Evolutionary conservation across 352 stramenopile species (phyloP).

Genomic region (Phytopythium helicoides): DNA sequence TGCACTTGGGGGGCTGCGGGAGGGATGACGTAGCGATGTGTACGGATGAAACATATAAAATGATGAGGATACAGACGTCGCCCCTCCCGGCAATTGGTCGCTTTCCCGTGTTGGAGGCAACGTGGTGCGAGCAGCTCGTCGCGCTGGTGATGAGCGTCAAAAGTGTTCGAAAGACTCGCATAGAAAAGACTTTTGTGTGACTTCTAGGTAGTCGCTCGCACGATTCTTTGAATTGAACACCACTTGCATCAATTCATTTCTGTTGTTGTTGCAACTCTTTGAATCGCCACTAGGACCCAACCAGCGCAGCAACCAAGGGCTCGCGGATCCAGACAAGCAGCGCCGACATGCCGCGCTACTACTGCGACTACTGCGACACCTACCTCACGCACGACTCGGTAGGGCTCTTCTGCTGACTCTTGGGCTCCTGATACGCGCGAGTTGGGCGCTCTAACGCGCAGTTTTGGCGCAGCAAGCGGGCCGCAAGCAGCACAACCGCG

Average conservation of each 20-base stretch:
- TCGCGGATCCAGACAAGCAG: too few relatives aligned
- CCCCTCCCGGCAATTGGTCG: constrained; percentile 6
- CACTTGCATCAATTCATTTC: too few relatives aligned
- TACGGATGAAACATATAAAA: too few relatives aligned
- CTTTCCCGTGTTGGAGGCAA: constrained; percentile 6
- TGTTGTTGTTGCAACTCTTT: too few relatives aligned
- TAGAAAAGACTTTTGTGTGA: too few relatives aligned
- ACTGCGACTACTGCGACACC: constrained; percentile 94
- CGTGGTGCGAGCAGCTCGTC: constrained; percentile 2
- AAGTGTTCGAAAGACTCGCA: too few relatives aligned
- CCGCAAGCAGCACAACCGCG: constrained; percentile 92
- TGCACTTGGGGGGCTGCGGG: background rate
- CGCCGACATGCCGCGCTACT: constrained; percentile 88
- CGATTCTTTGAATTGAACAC: too few relatives aligned
- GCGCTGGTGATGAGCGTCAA: background rate
- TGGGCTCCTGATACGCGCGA: too few relatives aligned
- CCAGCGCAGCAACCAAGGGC: too few relatives aligned
- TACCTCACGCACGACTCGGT: constrained; percentile 95
- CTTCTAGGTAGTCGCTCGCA: too few relatives aligned
- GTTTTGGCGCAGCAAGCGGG: constrained; percentile 86
- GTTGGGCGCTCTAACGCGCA: constrained; percentile 3
- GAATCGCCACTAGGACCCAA: too few relatives aligned
- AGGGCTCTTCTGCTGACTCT: background rate
- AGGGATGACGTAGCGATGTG: constrained; percentile 1
- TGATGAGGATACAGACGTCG: background rate